phyloP scores from a whole-genome alignment of 805 yeast species.

The Nakazawaea ishiwadae region DNA sequence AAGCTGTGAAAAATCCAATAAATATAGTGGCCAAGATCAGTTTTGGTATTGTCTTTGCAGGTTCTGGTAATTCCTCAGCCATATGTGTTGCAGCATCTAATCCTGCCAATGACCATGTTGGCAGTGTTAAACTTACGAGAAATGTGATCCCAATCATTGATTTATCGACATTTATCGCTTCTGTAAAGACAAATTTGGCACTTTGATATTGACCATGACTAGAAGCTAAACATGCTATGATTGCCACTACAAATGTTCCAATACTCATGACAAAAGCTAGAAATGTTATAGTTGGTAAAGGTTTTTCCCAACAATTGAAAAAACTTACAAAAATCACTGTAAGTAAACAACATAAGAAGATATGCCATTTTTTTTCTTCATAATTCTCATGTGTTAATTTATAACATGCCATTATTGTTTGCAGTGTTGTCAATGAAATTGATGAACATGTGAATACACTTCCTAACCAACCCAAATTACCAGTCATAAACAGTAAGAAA shows the following conservation, averaged over 20 bases:
- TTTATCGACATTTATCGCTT: slow-evolving; percentile 22
- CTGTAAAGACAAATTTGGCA: slow-evolving; percentile 21
- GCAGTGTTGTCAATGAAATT: slow-evolving; percentile 13
- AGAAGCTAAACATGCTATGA: slow-evolving; percentile 18
- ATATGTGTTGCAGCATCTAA: slow-evolving; percentile 28
- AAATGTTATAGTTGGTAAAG: slow-evolving; percentile 20
- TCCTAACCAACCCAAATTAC: slow-evolving; percentile 22
- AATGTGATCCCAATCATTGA: slow-evolving; percentile 24
- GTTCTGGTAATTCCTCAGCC: slow-evolving; percentile 26
- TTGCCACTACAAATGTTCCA: slow-evolving; percentile 18
- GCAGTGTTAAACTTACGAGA: slow-evolving; percentile 22
- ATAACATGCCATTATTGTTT: slow-evolving; percentile 13
- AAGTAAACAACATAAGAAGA: slow-evolving; percentile 14
- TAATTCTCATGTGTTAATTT: slow-evolving; percentile 14
- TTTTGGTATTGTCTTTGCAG: slow-evolving; percentile 24
- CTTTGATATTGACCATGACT: slow-evolving; percentile 13
- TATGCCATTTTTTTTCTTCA: slow-evolving; percentile 15
- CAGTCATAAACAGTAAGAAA: slow-evolving; percentile 21
- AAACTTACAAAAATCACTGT: slow-evolving; percentile 17
- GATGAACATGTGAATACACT: slow-evolving; percentile 15
- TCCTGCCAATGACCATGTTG: slow-evolving; percentile 14
- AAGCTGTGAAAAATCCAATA: slow-evolving; percentile 24
- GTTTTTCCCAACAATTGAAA: slow-evolving; percentile 17
- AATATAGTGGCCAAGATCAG: slow-evolving; percentile 25
- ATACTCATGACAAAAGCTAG: slow-evolving; percentile 22